A percentile compares a stretch with the other conserved stretches of the same genome.
Evolutionary conservation across 108 stramenopile species (phyloP).

Genomic region (Aurantiochytrium sp.): DNA sequence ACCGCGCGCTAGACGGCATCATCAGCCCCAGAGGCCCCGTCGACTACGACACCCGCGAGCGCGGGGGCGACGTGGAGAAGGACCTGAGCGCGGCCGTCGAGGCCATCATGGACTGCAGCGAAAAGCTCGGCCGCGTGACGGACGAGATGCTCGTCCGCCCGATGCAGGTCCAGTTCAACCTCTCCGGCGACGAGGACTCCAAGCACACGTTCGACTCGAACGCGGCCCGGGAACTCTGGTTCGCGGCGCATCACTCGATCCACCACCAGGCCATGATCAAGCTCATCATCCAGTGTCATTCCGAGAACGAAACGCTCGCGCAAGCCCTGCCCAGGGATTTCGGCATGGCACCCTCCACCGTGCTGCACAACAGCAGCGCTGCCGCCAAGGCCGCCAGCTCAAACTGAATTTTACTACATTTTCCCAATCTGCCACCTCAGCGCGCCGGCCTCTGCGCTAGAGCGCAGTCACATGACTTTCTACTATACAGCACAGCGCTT

Average conservation of each 20-base stretch:
- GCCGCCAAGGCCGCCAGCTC: too few species aligned
- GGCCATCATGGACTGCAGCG: constrained; percentile 27
- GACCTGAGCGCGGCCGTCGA: not conserved
- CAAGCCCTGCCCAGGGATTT: not conserved
- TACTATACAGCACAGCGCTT: not conserved
- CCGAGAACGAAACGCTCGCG: not conserved
- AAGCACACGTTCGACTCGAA: constrained; percentile 55
- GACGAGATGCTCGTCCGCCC: constrained; percentile 9
- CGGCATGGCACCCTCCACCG: constrained; percentile 4
- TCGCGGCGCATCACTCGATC: constrained; percentile 82
- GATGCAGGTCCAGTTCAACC: constrained; percentile 67
- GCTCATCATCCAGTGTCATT: constrained; percentile 58
- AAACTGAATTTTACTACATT: too few species aligned
- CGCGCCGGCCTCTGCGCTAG: not conserved
- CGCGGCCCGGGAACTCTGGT: constrained; percentile 74
- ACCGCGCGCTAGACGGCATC: constrained; percentile 24
- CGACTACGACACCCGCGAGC: not conserved
- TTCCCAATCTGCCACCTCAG: not conserved
- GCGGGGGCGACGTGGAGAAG: not conserved
- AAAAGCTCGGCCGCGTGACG: not conserved
- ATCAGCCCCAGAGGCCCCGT: too few species aligned
- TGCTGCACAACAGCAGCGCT: not conserved
- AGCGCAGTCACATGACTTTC: too few species aligned
- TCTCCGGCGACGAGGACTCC: constrained; percentile 56
- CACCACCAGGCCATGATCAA: constrained; percentile 87